Conservation (phyloP, 495 filamentous ascomycete genomes). For the Xylaria cubensis region DNA sequence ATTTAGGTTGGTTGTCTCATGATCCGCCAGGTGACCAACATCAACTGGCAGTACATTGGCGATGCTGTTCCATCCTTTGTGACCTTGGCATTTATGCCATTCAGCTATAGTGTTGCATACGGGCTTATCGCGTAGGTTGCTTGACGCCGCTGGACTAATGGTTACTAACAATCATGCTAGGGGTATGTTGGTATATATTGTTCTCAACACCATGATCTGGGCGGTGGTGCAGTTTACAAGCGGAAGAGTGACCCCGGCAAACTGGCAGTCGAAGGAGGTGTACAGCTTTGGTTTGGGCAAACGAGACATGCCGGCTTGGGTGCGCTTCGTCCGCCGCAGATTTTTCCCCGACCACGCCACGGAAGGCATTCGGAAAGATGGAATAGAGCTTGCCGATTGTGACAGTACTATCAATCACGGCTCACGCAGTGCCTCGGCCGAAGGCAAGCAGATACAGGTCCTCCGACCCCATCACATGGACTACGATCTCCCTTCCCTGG, state of each 20-base stretch:
- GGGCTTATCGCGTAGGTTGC: slow-evolving; percentile 70
- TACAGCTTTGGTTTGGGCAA: slow-evolving; percentile 68
- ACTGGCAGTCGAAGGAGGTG: slow-evolving; percentile 75
- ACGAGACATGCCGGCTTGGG: slow-evolving; percentile 45
- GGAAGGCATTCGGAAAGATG: slow-evolving; percentile 34
- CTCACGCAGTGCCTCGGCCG: slow-evolving; percentile 39
- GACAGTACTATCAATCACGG: slow-evolving; percentile 37
- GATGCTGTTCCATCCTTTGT: slow-evolving; percentile 84
- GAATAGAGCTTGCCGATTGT: slow-evolving; percentile 41
- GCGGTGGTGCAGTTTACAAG: slow-evolving; percentile 57
- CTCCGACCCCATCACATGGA: slow-evolving; percentile 29
- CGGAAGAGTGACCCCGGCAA: slow-evolving; percentile 68
- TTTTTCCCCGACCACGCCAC: slow-evolving; percentile 23
- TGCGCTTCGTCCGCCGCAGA: slow-evolving; percentile 29
- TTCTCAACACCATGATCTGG: slow-evolving; percentile 71
- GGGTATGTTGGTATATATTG: slow-evolving; percentile 75
- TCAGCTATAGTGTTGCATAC: slow-evolving; percentile 82
- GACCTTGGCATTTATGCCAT: slow-evolving; percentile 80
- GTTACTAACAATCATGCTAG: slow-evolving; percentile 35
- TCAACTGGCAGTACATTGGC: slow-evolving; percentile 63
- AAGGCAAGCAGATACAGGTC: slow-evolving; percentile 34
- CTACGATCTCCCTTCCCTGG: slow-evolving; percentile 37
- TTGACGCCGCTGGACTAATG: not conserved
- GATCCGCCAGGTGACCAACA: slow-evolving; percentile 60
- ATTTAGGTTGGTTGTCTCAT: slow-evolving; percentile 60